phyloP scores from a whole-genome alignment of 805 yeast genomes.

The Brettanomyces sp. region DNA sequence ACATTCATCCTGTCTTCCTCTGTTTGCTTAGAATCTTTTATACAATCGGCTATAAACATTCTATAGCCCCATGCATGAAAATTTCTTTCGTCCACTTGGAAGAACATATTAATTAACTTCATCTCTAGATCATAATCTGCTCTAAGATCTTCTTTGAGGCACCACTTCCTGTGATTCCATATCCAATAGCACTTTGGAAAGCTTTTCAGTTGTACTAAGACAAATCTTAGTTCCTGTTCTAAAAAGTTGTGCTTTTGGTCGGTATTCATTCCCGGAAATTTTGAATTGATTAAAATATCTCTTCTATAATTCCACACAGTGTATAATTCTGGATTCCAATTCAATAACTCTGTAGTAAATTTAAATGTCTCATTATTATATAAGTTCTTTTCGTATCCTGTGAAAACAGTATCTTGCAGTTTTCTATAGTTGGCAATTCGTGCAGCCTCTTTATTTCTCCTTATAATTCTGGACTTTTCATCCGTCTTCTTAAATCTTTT shows the following conservation, averaged over 20 bases:
- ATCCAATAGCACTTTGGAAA: slow-evolving; percentile 94
- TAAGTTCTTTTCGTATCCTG: slow-evolving; percentile 17
- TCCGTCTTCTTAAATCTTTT: slow-evolving; percentile 45
- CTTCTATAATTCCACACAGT: slow-evolving; percentile 87
- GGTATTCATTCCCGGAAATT: slow-evolving; percentile 18
- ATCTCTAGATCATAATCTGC: slow-evolving; percentile 70
- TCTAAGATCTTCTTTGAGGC: slow-evolving; percentile 37
- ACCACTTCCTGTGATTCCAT: slow-evolving; percentile 91
- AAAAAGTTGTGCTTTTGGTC: slow-evolving; percentile 25
- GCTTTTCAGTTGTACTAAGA: slow-evolving; percentile 45
- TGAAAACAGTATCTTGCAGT: slow-evolving; percentile 36
- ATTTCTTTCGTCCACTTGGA: slow-evolving; percentile 71
- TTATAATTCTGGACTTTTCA: slow-evolving; percentile 44
- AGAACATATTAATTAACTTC: slow-evolving; percentile 54
- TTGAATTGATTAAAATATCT: slow-evolving; percentile 40
- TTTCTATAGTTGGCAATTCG: slow-evolving; percentile 49
- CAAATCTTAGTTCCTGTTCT: slow-evolving; percentile 51
- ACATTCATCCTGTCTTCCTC: slow-evolving; percentile 10
- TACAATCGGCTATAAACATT: slow-evolving; percentile 48
- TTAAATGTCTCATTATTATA: slow-evolving; percentile 34
- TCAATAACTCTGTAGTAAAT: slow-evolving; percentile 47
- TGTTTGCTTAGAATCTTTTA: slow-evolving; percentile 10
- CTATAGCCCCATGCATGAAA: slow-evolving; percentile 96
- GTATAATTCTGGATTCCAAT: slow-evolving; percentile 76
- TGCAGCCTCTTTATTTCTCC: slow-evolving; percentile 46